Conservation (phyloP, 306 rosid species). For the Prunus mongolica region DNA sequence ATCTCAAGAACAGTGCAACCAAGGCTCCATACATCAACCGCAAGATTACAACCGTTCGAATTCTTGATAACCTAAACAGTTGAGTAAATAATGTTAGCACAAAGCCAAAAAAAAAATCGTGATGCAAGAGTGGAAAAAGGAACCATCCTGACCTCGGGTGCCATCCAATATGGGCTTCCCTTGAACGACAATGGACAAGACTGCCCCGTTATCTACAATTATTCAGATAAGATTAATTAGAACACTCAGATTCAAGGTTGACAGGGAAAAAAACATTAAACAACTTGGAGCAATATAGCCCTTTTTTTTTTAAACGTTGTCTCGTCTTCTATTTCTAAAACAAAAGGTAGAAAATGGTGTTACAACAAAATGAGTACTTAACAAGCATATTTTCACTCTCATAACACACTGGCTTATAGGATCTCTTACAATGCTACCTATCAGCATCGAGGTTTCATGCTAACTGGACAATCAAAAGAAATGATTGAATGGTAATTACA, state of each 20-base stretch:
- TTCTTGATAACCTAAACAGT: conserved; percentile 72
- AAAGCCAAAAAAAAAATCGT: background rate
- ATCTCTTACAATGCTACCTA: background rate
- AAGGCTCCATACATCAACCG: conserved; percentile 99
- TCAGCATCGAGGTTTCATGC: background rate
- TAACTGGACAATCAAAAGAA: background rate
- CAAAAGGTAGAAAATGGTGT: background rate
- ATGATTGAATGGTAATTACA: background rate
- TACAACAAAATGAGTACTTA: too few relatives aligned
- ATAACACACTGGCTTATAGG: background rate
- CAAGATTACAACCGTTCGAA: conserved; percentile 76
- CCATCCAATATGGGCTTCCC: conserved; percentile 99
- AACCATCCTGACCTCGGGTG: conserved; percentile 76
- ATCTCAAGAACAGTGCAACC: conserved; percentile 97
- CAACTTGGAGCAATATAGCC: background rate
- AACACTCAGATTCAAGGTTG: background rate
- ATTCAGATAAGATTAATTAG: conserved; percentile 18
- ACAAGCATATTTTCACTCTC: background rate
- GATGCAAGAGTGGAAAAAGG: background rate
- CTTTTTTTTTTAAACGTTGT: background rate
- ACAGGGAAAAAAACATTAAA: background rate
- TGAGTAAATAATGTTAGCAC: background rate
- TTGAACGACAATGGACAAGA: conserved; percentile 85
- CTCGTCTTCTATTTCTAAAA: background rate
- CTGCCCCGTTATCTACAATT: conserved; percentile 81